These are phyloP conservation scores for Lasiosphaeria hispida DNA, from an alignment of 495 filamentous ascomycete genomes.

Conservation along the genomic window DNA sequence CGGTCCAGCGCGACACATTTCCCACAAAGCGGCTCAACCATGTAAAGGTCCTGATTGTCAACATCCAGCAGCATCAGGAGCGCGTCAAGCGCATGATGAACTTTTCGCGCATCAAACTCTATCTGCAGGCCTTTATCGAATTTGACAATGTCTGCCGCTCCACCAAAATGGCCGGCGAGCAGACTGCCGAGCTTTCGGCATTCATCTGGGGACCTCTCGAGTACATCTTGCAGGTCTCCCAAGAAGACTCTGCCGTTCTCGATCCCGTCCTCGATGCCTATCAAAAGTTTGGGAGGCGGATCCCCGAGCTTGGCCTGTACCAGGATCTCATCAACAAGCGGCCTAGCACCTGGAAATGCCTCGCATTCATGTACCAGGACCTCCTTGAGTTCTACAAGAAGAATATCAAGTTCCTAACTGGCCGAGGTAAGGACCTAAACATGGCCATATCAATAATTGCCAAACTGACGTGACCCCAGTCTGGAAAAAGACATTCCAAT, in stretches of 20 bases:
- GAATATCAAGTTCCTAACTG: constrained; percentile 35
- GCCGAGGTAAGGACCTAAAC: constrained; percentile 10
- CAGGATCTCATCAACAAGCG: constrained; percentile 28
- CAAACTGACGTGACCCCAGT: neutral
- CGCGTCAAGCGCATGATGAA: constrained; percentile 34
- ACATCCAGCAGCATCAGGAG: constrained; percentile 38
- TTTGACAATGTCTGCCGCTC: constrained; percentile 32
- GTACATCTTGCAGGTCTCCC: constrained; percentile 32
- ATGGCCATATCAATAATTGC: neutral
- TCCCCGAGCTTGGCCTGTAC: constrained; percentile 39
- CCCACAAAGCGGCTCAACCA: constrained; percentile 22
- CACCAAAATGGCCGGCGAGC: constrained; percentile 40
- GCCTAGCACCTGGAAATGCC: constrained; percentile 27
- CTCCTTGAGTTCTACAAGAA: constrained; percentile 44
- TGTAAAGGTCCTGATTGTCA: constrained; percentile 29
- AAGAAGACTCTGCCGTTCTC: constrained; percentile 32
- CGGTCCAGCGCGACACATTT: constrained; percentile 29
- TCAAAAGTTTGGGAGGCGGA: constrained; percentile 37
- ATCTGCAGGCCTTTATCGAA: constrained; percentile 42
- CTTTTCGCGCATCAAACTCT: constrained; percentile 34
- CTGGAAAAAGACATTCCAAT: constrained; percentile 27
- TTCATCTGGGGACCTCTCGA: constrained; percentile 43
- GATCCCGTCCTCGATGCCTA: constrained; percentile 44
- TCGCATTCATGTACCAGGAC: constrained; percentile 44
- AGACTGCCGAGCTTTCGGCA: constrained; percentile 27